Evolutionary conservation across 23 red algal genomes (phyloP), one percentile per base, ranked within the genome.

Genomic region (Gracilariopsis chorda): DNA sequence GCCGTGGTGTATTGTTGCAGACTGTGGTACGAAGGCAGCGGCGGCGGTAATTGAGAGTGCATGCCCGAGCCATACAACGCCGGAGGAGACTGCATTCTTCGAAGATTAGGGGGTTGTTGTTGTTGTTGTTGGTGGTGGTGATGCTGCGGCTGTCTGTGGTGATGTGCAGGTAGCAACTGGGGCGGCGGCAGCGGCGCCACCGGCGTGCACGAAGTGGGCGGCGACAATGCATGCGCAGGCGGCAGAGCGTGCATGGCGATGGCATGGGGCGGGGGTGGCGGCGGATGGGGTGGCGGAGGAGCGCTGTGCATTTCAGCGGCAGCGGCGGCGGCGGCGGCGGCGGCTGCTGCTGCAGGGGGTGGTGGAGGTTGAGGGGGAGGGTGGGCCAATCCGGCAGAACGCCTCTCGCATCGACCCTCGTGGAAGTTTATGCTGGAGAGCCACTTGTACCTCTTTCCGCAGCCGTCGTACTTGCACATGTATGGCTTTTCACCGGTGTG

Each of bases 401-500:
- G 55, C 27, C 57, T 44, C 33, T 75, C 64, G 44, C 84, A 88
- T 23, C 84, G 84, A 19, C 43, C 14, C 67, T 88, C 57, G 62
- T 92, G 88, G 59, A 92, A 92, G 65, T 81, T 83, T 36, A 83
- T 83, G 45, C 65, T 86, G 69, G 77, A 84, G 40, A 80, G 56
- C 92, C 92, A 95, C 78, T 95, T 97, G 81, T 82, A 97, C 48
- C 80, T 40, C n/a, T 57, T 62, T 34, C 90, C 88, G 76, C 94
- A 97, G 4, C 84, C 87, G 48, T 79, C 77, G 33, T 60, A 78
- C 42, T 44, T 67, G 46, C 94, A 97, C 2, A 84, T 48, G 55
- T 97, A 97, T 25, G 94, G 94, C 35, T 29, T 80, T 67, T 97
- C 94, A 36, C 88, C 94, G 4, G 94, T 97, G 83, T 97, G 94